Conservation (phyloP, 805 yeast genomes). For the Kluyveromyces nonfermentans region DNA sequence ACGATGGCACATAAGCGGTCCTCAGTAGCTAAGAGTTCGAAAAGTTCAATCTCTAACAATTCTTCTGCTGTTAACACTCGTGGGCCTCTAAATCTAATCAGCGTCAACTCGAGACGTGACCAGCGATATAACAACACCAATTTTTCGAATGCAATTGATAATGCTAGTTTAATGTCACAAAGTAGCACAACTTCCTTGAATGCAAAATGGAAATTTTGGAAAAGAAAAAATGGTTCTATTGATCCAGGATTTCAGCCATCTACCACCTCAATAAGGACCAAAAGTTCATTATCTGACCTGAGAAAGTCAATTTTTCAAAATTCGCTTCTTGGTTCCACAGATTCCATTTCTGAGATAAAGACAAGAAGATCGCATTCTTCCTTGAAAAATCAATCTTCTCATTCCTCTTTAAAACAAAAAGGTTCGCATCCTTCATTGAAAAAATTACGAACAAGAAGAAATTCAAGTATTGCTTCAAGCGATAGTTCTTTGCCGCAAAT, state of each 20-base stretch:
- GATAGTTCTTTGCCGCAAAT: constrained; percentile 29
- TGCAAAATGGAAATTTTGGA: constrained; percentile 31
- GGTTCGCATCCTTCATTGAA: constrained; percentile 26
- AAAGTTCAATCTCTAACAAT: not conserved
- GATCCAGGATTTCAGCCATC: not conserved
- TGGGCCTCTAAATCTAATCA: constrained; percentile 4
- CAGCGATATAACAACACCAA: not conserved
- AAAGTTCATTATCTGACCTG: constrained; percentile 18
- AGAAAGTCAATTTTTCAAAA: constrained; percentile 12
- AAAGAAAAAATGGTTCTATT: constrained; percentile 10
- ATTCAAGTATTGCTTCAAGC: constrained; percentile 14
- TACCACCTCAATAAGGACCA: constrained; percentile 10
- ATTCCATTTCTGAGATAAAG: constrained; percentile 4
- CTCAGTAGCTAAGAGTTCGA: not conserved
- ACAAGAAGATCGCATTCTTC: constrained; percentile 10
- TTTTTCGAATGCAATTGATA: constrained; percentile 5
- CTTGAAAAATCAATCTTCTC: constrained; percentile 22
- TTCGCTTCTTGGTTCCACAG: not conserved
- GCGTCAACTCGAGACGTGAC: constrained; percentile 3
- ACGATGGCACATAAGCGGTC: constrained; percentile 1
- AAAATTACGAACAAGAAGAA: constrained; percentile 22
- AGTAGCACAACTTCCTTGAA: constrained; percentile 18
- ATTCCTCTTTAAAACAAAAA: constrained; percentile 3
- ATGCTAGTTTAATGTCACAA: constrained; percentile 4
- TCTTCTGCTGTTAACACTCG: not conserved